phyloP scores from a whole-genome alignment of 225 moss, liverwort and hornwort species.

The Sphagnum tenellum region DNA sequence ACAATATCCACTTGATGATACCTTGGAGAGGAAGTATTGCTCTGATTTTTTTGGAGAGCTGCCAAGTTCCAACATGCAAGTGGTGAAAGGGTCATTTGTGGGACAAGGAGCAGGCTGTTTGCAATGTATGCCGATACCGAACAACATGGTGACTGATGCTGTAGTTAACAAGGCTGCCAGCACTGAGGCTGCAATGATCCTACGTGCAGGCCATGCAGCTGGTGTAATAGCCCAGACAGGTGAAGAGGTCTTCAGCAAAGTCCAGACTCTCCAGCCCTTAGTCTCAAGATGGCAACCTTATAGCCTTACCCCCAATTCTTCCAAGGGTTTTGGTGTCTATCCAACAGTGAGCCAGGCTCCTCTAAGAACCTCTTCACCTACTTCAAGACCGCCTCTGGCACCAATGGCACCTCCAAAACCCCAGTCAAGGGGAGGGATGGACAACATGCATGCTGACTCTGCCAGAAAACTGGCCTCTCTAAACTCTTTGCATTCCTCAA shows the following conservation, averaged over 20 bases:
- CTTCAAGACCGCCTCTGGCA: conserved; percentile 11
- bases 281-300: conserved; percentile 28
- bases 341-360: conserved; percentile 7
- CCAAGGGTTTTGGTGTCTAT: conserved; percentile 18
- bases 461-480: conserved; percentile 22
- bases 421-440: conserved; percentile 13
- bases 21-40: conserved; percentile 52
- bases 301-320: conserved; percentile 3
- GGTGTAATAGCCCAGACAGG: conserved; percentile 65
- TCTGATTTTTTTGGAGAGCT: conserved; percentile 74
- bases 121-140: conserved; percentile 21
- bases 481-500: conserved; percentile 72
- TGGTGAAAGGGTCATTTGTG: conserved; percentile 36
- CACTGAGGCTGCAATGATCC: conserved; percentile 69
- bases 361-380: conserved; percentile 5
- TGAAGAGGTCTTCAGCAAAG: conserved; percentile 63
- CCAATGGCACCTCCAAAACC: conserved; percentile 56
- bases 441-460: conserved; percentile 1
- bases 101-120: conserved; percentile 18
- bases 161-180: conserved; percentile 24
- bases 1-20: conserved; percentile 75
- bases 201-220: conserved; percentile 75
- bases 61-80: conserved; percentile 31
- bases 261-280: conserved; percentile 48
- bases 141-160: conserved; percentile 16